Evolutionary conservation across 805 yeast species (phyloP).

Genomic region (Teunomyces barrocoloradensis): DNA sequence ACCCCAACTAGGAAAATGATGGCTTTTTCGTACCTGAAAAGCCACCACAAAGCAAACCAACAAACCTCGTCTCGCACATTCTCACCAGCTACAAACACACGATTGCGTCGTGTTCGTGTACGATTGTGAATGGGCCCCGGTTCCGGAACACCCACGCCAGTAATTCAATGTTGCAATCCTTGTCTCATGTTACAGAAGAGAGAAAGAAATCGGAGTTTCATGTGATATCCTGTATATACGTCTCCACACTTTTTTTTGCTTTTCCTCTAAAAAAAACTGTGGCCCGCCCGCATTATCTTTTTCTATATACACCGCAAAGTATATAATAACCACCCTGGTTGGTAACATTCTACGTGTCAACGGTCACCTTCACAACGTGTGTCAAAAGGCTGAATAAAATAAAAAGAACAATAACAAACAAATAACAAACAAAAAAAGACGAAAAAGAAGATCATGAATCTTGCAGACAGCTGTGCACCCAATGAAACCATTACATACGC

Average conservation of each 20-base stretch:
- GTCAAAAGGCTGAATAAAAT: neutral
- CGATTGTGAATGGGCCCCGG: too few relatives aligned
- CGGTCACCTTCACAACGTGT: neutral
- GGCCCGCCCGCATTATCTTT: neutral
- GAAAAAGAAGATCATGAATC: conserved; percentile 6
- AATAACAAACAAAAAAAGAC: neutral
- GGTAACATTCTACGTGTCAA: neutral
- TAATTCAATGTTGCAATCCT: neutral
- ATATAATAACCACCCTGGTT: neutral
- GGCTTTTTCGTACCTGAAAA: too few relatives aligned
- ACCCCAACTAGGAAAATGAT: too few relatives aligned
- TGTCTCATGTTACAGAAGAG: neutral
- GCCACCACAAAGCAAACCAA: too few relatives aligned
- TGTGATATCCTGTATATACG: neutral
- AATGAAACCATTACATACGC: conserved; percentile 4
- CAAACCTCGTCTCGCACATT: too few relatives aligned
- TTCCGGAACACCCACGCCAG: neutral
- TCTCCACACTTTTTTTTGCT: neutral
- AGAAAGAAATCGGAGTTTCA: neutral
- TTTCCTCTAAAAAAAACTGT: conserved; percentile 3
- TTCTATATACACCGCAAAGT: neutral
- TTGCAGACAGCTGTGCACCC: conserved; percentile 11
- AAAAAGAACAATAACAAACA: neutral
- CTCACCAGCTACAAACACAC: too few relatives aligned
- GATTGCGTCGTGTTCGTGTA: too few relatives aligned